Percentiles rank a stretch among this genome's conserved stretches.
Conservation (phyloP, 257 asterid genomes). For the Linderniella brevidens region DNA sequence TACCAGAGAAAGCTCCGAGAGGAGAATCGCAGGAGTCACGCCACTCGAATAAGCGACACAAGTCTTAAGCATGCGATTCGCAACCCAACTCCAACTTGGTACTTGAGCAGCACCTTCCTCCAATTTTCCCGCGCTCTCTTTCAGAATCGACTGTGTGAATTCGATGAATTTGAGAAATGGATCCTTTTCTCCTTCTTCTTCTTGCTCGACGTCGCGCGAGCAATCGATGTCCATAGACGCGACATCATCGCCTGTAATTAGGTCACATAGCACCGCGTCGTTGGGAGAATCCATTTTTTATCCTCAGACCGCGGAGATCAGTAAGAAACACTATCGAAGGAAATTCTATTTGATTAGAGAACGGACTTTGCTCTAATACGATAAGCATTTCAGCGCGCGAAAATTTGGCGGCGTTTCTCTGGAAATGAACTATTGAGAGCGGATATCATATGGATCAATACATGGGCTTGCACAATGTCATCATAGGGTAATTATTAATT, state of each 20-base stretch:
- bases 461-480: no score
- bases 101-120: conserved; percentile 22
- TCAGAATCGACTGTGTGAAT: conserved; percentile 33
- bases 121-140: conserved; percentile 14
- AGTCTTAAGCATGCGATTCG: conserved; percentile 51
- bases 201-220: conserved; percentile 13
- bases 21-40: conserved; percentile 89
- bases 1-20: conserved; percentile 83
- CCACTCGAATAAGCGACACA: conserved; percentile 79
- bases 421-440: no score
- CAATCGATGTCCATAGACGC: conserved; percentile 35
- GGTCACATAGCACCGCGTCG: conserved; percentile 15
- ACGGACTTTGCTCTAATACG: no score
- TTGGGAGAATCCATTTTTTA: conserved; percentile 17
- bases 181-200: conserved; percentile 29
- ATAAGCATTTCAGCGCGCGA: no score
- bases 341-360: no score
- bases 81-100: conserved; percentile 88
- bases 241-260: conserved; percentile 19
- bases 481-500: no score
- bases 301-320: neutral
- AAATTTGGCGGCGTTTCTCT: no score
- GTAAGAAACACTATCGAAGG: no score
- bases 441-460: no score
- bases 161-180: conserved; percentile 56